Evolutionary conservation across 2,329 filamentous ascomycete species (phyloP).

Genomic region (Penicillium sp.): DNA sequence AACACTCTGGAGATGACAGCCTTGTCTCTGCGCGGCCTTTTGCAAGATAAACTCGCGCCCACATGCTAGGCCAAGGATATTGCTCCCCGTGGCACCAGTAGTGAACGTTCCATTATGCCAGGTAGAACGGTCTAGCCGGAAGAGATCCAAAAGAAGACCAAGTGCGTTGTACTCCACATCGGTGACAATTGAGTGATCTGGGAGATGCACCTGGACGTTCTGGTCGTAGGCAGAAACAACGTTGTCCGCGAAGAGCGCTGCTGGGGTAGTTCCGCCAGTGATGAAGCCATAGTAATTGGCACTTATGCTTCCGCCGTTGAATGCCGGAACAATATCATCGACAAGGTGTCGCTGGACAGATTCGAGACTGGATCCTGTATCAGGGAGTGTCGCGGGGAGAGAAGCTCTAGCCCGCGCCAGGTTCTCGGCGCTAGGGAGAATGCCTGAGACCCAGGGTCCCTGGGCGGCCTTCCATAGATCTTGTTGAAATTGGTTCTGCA

Average conservation of each 20-base stretch:
- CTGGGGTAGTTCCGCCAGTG: constrained; percentile 74
- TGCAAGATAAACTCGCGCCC: constrained; percentile 61
- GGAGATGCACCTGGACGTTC: constrained; percentile 79
- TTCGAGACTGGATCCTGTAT: constrained; percentile 31
- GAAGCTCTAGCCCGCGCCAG: constrained; percentile 34
- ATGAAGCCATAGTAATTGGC: constrained; percentile 84
- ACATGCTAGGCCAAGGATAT: constrained; percentile 64
- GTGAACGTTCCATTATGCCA: constrained; percentile 79
- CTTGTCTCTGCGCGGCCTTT: constrained; percentile 42
- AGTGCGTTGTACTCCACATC: constrained; percentile 72
- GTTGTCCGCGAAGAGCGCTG: constrained; percentile 78
- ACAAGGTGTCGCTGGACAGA: constrained; percentile 39
- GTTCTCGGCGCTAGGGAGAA: constrained; percentile 32
- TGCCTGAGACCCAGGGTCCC: constrained; percentile 26
- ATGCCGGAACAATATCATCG: constrained; percentile 48
- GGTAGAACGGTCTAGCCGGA: constrained; percentile 54
- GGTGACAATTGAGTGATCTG: constrained; percentile 70
- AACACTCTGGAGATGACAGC: constrained; percentile 46
- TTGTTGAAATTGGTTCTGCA: constrained; percentile 24
- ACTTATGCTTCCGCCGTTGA: constrained; percentile 64
- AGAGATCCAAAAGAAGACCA: constrained; percentile 64
- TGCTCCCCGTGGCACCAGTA: constrained; percentile 67
- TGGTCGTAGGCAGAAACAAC: constrained; percentile 79
- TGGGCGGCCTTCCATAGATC: constrained; percentile 32
- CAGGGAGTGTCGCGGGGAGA: constrained; percentile 29